Conservation (phyloP, 352 stramenopile species). For the Globisporangium yorkense region DNA sequence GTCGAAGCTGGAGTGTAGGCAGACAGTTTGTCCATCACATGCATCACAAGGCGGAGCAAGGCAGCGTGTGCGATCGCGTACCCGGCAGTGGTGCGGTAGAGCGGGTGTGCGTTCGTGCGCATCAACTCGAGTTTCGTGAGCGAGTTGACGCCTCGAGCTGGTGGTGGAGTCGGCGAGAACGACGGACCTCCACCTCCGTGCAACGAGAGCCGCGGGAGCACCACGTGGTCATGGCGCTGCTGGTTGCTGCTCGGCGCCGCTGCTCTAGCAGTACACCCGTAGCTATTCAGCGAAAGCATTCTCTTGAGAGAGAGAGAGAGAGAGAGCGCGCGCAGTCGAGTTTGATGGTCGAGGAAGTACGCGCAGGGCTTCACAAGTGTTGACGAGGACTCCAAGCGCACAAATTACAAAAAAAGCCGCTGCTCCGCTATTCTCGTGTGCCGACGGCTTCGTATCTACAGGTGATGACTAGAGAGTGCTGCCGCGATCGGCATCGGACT, state of each 20-base stretch:
- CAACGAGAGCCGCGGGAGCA: conserved; percentile 34
- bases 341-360: too few relatives aligned
- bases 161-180: conserved; percentile 14
- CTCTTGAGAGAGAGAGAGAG: neutral
- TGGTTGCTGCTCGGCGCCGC: conserved; percentile 14
- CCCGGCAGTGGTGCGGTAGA: conserved; percentile 55
- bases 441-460: too few relatives aligned
- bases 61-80: conserved; percentile 3
- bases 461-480: too few relatives aligned
- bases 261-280: conserved; percentile 7
- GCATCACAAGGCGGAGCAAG: neutral
- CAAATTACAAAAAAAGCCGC: too few relatives aligned
- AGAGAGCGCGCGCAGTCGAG: neutral
- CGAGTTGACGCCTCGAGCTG: conserved; percentile 27
- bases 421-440: too few relatives aligned
- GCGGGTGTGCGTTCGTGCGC: conserved; percentile 27
- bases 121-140: conserved; percentile 50
- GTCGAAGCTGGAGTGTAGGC: conserved; percentile 27
- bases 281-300: conserved; percentile 19
- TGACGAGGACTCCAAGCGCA: too few relatives aligned
- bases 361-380: too few relatives aligned
- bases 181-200: conserved; percentile 13
- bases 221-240: conserved; percentile 14
- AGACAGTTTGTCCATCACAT: neutral
- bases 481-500: neutral